These are phyloP conservation scores for Eucalyptus erythrocorys DNA, from an alignment of 345 rosid species.

Conservation along the genomic window DNA sequence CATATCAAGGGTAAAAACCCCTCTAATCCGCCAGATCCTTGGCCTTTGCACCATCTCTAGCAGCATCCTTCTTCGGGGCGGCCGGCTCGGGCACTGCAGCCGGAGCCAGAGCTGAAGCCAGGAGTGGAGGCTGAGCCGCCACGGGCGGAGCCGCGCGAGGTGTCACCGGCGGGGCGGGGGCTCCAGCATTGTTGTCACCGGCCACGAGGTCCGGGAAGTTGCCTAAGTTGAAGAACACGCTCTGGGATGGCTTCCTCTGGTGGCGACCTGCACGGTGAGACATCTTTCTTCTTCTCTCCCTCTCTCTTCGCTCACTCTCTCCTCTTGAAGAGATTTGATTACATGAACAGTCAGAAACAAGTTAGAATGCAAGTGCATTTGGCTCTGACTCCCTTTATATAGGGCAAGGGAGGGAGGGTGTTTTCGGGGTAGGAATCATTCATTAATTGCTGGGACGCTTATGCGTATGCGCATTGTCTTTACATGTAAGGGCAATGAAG, in stretches of 20 bases:
- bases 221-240: neutral
- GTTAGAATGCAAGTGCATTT: neutral
- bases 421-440: neutral
- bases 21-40: neutral
- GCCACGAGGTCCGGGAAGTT: neutral
- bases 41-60: neutral
- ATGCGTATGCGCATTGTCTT: neutral
- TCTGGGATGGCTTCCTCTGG: slow-evolving; percentile 8
- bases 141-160: neutral
- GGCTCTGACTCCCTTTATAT: neutral
- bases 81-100: neutral
- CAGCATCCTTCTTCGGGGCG: neutral
- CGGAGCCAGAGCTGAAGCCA: neutral
- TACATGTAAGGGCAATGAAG: neutral
- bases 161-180: neutral
- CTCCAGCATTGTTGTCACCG: neutral
- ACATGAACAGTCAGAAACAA: neutral
- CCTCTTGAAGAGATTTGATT: neutral
- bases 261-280: slow-evolving; percentile 7
- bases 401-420: neutral
- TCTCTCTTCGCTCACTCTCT: neutral
- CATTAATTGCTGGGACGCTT: neutral
- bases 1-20: neutral
- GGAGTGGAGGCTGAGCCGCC: neutral
- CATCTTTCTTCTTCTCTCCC: neutral